Base-by-base conservation (phyloP, 805 yeast species). In the Diddensiella santjacobensis region DNA sequence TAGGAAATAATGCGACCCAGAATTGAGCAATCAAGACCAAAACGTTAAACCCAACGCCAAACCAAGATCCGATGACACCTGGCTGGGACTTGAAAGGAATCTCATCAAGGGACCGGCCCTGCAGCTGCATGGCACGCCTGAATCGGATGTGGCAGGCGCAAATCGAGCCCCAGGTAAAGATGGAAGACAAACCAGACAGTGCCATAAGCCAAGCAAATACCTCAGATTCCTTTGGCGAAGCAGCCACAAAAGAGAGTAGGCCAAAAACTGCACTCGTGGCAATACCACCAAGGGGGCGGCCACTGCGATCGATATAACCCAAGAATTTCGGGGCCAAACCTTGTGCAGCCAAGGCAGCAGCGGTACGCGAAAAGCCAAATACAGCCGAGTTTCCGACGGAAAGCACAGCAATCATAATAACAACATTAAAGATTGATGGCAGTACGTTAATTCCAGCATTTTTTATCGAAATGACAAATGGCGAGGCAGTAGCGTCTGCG, bases 211-310 rank as follows among this genome's bases (percentile, higher is more conserved):
- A 84, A 51, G 70, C 69, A 66, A 84, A 84, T 26, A 83, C 81
- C 11, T 52, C 60, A 24, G 47, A 39, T 44, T 63, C 57, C 62
- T 77, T 73, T 6, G 47, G 42, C 36, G 84, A 77, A 3, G 87
- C 87, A 36, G 83, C 78, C 40, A 85, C 69, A 64, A 78, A 82
- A 42, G 83, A 78, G 20, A 82, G 63, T 31, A 78, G 67, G 22
- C 87, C 87, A 57, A 82, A 71, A 31, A 61, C 10, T 17, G 69
- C 61, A 23, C 78, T 69, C 23, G 71, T 48, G 1, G 59, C 54
- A 58, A 85, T 79, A 17, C 88, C 91, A 45, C 77, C 78, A 46
- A 84, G 63, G 15, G 96, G 96, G 60, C 95, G 77, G 49, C 96
- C 96, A 46, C 70, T 71, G 55, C 84, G 75, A 64, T 87, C 95